phyloP scores from a whole-genome alignment of 768 basidiomycete species.

The Gymnopilus dilepis region DNA sequence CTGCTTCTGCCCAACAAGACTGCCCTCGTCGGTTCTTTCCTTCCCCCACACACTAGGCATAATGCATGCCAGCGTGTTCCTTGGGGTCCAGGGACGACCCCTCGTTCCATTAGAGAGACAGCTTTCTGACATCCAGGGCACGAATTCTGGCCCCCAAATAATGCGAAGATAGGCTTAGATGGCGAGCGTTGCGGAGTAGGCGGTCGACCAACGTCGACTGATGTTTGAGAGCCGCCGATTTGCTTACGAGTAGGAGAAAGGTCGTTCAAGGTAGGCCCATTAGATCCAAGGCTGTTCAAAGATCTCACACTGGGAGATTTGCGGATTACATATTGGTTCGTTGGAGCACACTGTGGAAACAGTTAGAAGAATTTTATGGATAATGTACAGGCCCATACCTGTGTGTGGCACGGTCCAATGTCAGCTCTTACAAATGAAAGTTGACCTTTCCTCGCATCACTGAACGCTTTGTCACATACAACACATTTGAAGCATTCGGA shows the following conservation, averaged over 20 bases:
- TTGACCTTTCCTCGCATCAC: conserved; percentile 62
- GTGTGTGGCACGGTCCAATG: conserved; percentile 71
- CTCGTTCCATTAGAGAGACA: conserved; percentile 84
- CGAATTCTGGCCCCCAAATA: conserved; percentile 61
- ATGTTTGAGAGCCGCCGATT: conserved; percentile 19
- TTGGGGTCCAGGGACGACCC: conserved; percentile 85
- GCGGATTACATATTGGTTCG: conserved; percentile 45
- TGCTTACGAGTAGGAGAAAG: conserved; percentile 17
- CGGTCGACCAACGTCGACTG: conserved; percentile 30
- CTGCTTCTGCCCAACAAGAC: conserved; percentile 43
- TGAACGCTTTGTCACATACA: conserved; percentile 68
- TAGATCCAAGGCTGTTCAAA: conserved; percentile 20
- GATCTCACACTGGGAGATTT: conserved; percentile 32
- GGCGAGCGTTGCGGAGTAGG: conserved; percentile 22
- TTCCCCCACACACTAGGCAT: conserved; percentile 85
- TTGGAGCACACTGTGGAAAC: conserved; percentile 48
- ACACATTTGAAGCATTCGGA: conserved; percentile 77
- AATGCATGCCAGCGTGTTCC: conserved; percentile 80
- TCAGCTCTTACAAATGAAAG: conserved; percentile 73
- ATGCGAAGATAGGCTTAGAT: conserved; percentile 45
- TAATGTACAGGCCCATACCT: conserved; percentile 38
- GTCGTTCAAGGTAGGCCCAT: conserved; percentile 3
- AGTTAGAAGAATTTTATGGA: neutral
- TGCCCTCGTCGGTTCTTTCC: conserved; percentile 47
- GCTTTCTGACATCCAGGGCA: conserved; percentile 79